Base-by-base conservation (phyloP, 2,329 filamentous ascomycete species). In the Cladosporium sp. region DNA sequence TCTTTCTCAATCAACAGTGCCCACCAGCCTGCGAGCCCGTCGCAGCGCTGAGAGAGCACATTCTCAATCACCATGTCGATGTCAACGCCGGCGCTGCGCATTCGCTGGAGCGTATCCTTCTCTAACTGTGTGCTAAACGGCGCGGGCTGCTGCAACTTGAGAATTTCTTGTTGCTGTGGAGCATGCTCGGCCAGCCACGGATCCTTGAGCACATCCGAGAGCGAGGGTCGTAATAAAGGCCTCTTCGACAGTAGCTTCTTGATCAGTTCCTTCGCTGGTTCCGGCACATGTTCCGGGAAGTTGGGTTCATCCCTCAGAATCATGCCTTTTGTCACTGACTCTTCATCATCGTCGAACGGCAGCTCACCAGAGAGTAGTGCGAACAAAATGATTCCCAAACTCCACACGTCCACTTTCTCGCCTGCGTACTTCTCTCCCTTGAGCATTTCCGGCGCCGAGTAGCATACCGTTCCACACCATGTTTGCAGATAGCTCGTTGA, bases 351-450 rank as follows among this genome's bases (percentile, higher is more conserved):
- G 78, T 99, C 95, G 73, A 96, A 99, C 0, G 95, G 95, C 49
- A 99, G 83, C 78, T 95, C 92, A 65, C 92, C 92, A 68, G 90
- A 92, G 30, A 96, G 81, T 66, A 96, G 81, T 59, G 92, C 92
- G 74, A 93, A 95, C 1, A 95, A 82, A 68, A 96, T 95, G 65
- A 96, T 90, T 14, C 92, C 92, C 70, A 96, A 77, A 74, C 92
- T 95, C 92, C 92, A 99, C 4, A 99, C 93, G 75, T 99, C 95
- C 59, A 99, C 94, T 81, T 97, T 98, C 81, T 97, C 93, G 30
- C 93, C 94, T 0, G 93, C 95, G 76, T 99, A 99, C 78, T 96
- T 98, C 78, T 99, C 95, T 47, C 93, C 95, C 78, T 95, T 97
- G 49, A 99, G 85, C 95, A 99, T 99, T 79, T 99, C 95, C 2